Evolutionary conservation across 305 asterid species (phyloP).

Genomic region (Salvia sclarea): DNA sequence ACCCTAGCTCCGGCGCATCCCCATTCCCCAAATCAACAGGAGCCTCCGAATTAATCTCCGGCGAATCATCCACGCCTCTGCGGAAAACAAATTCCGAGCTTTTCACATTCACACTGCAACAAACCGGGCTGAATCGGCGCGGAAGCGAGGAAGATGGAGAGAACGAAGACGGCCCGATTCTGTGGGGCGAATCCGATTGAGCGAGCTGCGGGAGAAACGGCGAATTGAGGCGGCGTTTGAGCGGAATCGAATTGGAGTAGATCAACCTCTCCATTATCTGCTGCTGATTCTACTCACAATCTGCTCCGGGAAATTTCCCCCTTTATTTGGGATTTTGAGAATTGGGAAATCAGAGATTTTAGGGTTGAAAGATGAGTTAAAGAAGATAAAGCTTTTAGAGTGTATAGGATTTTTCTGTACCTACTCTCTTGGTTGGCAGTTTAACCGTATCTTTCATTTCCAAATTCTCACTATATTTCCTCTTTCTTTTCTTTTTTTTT

Average conservation of each 20-base stretch:
- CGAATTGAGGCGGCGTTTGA: constrained; percentile 43
- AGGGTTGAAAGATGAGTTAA: constrained; percentile 30
- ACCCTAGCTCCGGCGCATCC: constrained; percentile 37
- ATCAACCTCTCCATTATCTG: constrained; percentile 59
- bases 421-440: neutral
- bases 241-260: constrained; percentile 50
- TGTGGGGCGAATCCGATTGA: constrained; percentile 32
- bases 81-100: constrained; percentile 27
- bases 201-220: constrained; percentile 41
- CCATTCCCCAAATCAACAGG: constrained; percentile 41
- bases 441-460: constrained; percentile 15
- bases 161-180: constrained; percentile 32
- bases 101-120: constrained; percentile 37
- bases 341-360: neutral
- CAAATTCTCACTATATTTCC: neutral
- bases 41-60: constrained; percentile 21
- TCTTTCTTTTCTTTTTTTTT: too few species aligned
- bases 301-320: neutral
- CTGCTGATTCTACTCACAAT: neutral
- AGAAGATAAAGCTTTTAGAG: constrained; percentile 34
- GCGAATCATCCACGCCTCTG: constrained; percentile 22
- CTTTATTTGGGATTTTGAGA: neutral
- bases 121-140: constrained; percentile 39
- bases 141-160: constrained; percentile 27
- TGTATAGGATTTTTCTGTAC: neutral